phyloP scores from a whole-genome alignment of 306 rosid genomes.

The Comarum palustre region DNA sequence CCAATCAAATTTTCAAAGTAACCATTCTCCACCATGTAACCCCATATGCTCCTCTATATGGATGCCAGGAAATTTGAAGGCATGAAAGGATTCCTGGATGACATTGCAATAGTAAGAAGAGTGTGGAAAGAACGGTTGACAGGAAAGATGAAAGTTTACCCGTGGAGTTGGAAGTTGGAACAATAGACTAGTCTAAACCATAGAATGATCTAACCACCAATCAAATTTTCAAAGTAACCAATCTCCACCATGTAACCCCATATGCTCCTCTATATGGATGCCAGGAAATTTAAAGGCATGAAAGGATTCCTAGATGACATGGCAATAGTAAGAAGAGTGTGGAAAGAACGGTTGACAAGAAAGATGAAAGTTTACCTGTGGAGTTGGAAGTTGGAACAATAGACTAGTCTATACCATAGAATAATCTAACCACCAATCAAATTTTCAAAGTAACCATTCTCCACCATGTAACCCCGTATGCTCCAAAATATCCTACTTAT shows the following conservation, averaged over 20 bases:
- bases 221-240: background rate
- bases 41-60: constrained; percentile 9
- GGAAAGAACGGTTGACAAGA: background rate
- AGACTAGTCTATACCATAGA: background rate
- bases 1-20: background rate
- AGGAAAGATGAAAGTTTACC: constrained; percentile 12
- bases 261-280: constrained; percentile 10
- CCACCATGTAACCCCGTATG: background rate
- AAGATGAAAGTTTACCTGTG: constrained; percentile 1
- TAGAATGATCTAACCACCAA: background rate
- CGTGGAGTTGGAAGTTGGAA: background rate
- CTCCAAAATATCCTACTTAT: background rate
- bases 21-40: background rate
- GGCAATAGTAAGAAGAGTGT: background rate
- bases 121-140: background rate
- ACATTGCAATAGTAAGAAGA: constrained; percentile 1
- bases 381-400: background rate
- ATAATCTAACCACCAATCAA: background rate
- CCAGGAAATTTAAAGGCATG: background rate
- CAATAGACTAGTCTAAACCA: background rate
- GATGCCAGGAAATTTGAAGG: constrained; percentile 1
- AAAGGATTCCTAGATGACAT: constrained; percentile 7
- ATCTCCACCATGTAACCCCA: background rate
- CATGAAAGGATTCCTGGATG: constrained; percentile 2
- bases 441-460: background rate